Evolutionary conservation across 495 filamentous ascomycete species (phyloP), one percentile per base, ranked within the genome.

Genomic region (Tirmania nivea): DNA sequence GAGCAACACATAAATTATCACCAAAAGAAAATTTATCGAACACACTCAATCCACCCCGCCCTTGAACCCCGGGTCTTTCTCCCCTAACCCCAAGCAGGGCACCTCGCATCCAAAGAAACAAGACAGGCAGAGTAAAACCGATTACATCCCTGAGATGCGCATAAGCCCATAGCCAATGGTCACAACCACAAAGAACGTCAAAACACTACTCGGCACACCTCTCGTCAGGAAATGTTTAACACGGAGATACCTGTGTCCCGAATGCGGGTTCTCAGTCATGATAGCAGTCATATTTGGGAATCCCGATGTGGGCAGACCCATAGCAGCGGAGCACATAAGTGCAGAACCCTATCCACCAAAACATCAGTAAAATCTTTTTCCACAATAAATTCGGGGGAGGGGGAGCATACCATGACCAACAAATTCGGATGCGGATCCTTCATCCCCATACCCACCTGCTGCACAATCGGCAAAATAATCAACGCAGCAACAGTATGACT

Each of bases 221-320:
- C 87, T 70, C 21, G 80, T 86, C 55, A 99, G 80, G 68, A 99
- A 99, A 64, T 99, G 90, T 59, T 82, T 83, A 31, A 96, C 90
- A 52, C 80, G 70, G 52, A 99, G 73, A 65, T 99, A 99, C 20
- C 90, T 73, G 66, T 93, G 84, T 8, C 90, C 90, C 0, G 83
- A 87, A 54, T 86, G 79, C 0, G 82, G 73, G 57, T 96, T 87
- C 70, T 99, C 90, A 72, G 94, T 95, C 92, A 99, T 96, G 63
- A 99, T 96, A 11, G 90, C 90, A 54, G 90, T 99, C 90, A 99
- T 99, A 63, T 99, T 99, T 2, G 90, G 90, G 66, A 99, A 99
- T 14, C 90, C 90, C 61, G 81, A 87, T 0, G 90, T 99, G 11
- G 90, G 90, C 65, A 99, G 66, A 3, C 76, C 90, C 89, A 96